These are phyloP conservation scores for Inga leiocalycina DNA, from an alignment of 306 rosid species.

Conservation along the genomic window DNA sequence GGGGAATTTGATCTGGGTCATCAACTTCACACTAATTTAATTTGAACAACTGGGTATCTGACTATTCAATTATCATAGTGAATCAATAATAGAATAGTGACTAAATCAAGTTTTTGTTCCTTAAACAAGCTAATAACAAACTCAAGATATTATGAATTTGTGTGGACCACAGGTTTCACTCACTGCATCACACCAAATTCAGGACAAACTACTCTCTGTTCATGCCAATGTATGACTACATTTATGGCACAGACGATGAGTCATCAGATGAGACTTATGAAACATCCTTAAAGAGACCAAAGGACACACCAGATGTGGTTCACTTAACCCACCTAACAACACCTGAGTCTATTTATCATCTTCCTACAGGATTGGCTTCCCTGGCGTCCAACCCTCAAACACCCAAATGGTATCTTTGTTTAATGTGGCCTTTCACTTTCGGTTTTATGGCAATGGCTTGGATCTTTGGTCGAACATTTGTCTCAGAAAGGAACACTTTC, in stretches of 20 bases:
- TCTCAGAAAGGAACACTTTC: no score
- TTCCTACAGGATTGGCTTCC: constrained; percentile 42
- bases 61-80: no score
- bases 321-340: constrained; percentile 47
- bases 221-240: constrained; percentile 60
- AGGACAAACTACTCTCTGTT: constrained; percentile 53
- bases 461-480: constrained; percentile 35
- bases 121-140: no score
- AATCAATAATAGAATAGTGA: neutral
- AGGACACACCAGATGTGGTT: constrained; percentile 25
- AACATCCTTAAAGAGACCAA: constrained; percentile 30
- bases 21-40: no score
- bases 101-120: no score
- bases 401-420: constrained; percentile 37
- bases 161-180: constrained; percentile 46
- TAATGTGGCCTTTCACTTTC: constrained; percentile 54
- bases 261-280: constrained; percentile 37
- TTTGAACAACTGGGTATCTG: no score
- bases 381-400: constrained; percentile 47
- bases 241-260: constrained; percentile 48
- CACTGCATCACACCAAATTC: constrained; percentile 61
- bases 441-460: constrained; percentile 28
- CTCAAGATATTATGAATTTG: no score
- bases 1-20: no score
- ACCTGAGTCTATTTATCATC: constrained; percentile 50